These are phyloP conservation scores for Rhizopogon roseolus DNA, from an alignment of 768 basidiomycete species.

Conservation along the genomic window DNA sequence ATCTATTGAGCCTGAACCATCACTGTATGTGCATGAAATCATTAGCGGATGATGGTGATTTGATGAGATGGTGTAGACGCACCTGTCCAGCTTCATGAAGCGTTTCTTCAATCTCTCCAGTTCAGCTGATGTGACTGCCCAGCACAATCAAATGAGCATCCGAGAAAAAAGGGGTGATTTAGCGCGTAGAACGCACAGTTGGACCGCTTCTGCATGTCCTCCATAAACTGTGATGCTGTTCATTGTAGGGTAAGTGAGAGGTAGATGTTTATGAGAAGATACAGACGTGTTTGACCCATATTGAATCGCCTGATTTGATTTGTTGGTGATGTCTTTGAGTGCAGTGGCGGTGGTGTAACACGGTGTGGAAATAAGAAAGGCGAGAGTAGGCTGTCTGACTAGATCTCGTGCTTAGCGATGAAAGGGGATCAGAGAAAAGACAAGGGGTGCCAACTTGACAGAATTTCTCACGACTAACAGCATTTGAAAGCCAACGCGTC, in stretches of 20 bases:
- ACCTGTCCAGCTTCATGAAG: conserved; percentile 99
- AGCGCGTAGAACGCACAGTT: conserved; percentile 69
- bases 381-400: not conserved
- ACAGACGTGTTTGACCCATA: conserved; percentile 86
- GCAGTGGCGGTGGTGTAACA: not conserved
- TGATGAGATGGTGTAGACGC: conserved; percentile 12
- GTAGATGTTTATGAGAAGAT: not conserved
- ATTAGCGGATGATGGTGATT: not conserved
- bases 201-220: conserved; percentile 95
- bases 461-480: too few relatives aligned
- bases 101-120: conserved; percentile 95
- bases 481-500: not conserved
- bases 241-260: conserved; percentile 5
- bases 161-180: not conserved
- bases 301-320: conserved; percentile 12
- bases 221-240: conserved; percentile 89
- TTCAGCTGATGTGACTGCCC: conserved; percentile 87
- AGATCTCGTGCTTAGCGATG: not conserved
- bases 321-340: not conserved
- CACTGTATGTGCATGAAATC: conserved; percentile 40
- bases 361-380: not conserved
- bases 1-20: conserved; percentile 97
- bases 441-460: too few relatives aligned
- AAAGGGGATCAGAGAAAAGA: not conserved
- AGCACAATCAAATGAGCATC: conserved; percentile 9